These are phyloP conservation scores for Musa beccarii DNA, from an alignment of 176 grass and related monocot species.

Conservation along the genomic window DNA sequence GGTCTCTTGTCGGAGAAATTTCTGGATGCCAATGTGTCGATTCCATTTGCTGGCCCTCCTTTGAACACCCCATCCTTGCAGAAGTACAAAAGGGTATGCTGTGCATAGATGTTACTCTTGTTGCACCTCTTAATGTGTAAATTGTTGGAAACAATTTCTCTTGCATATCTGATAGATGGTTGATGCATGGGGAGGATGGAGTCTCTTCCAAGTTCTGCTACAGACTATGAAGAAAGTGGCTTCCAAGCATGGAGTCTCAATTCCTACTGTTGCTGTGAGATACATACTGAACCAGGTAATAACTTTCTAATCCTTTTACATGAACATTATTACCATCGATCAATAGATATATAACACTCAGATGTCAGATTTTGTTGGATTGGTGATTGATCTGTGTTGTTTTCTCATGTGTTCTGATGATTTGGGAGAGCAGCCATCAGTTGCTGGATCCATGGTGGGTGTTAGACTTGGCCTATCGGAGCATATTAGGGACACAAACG, in stretches of 20 bases:
- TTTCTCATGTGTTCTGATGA: background rate
- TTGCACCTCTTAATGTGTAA: background rate
- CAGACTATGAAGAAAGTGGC: constrained; percentile 79
- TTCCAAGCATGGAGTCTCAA: constrained; percentile 72
- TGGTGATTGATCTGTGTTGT: background rate
- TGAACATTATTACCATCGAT: too few species aligned
- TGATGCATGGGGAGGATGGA: constrained; percentile 87
- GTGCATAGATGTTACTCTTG: background rate
- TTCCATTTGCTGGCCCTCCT: constrained; percentile 79
- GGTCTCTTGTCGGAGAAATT: constrained; percentile 88
- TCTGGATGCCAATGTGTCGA: constrained; percentile 73
- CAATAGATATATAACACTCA: too few species aligned
- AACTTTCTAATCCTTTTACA: background rate
- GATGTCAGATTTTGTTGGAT: background rate
- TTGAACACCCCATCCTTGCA: constrained; percentile 82
- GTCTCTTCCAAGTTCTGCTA: constrained; percentile 82
- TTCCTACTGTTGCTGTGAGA: constrained; percentile 74
- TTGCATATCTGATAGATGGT: constrained; percentile 49
- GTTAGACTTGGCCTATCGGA: constrained; percentile 79
- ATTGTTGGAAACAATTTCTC: background rate
- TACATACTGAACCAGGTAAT: constrained; percentile 89
- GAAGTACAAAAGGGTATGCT: constrained; percentile 79
- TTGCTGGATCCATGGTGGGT: constrained; percentile 94
- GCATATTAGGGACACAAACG: constrained; percentile 73
- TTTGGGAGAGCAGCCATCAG: constrained; percentile 37